Conservation (phyloP, 2,329 filamentous ascomycete genomes). For the Botrytis aclada region DNA sequence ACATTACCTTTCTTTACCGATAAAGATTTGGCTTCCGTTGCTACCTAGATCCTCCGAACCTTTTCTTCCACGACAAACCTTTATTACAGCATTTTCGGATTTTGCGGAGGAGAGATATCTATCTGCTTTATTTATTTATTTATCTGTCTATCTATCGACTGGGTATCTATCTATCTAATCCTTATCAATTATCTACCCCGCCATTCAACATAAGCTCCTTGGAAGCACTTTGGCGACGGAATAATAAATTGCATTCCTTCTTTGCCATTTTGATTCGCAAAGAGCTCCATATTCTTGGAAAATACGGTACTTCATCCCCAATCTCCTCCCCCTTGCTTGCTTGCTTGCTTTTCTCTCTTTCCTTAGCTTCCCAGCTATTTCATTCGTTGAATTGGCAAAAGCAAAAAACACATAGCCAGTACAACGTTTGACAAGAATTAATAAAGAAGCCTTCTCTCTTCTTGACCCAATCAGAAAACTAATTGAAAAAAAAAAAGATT, state of each 20-base stretch:
- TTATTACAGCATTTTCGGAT: background rate
- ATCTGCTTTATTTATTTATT: background rate
- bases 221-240: background rate
- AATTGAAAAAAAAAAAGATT: background rate
- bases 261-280: background rate
- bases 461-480: background rate
- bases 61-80: background rate
- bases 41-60: background rate
- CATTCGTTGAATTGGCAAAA: background rate
- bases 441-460: background rate
- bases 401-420: background rate
- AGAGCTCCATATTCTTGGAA: background rate
- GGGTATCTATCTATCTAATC: conserved; percentile 1
- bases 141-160: background rate
- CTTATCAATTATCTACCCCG: conserved; percentile 18
- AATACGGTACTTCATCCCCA: conserved; percentile 2
- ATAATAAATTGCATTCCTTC: conserved; percentile 1
- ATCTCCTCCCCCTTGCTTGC: background rate
- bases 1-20: background rate
- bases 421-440: background rate
- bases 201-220: background rate
- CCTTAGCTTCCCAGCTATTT: background rate
- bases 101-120: background rate
- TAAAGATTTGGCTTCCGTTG: background rate
- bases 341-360: background rate